A percentile compares a stretch with the other conserved stretches of the same genome.
phyloP scores from a whole-genome alignment of 176 grass and related monocot genomes.

The Guadua angustifolia region DNA sequence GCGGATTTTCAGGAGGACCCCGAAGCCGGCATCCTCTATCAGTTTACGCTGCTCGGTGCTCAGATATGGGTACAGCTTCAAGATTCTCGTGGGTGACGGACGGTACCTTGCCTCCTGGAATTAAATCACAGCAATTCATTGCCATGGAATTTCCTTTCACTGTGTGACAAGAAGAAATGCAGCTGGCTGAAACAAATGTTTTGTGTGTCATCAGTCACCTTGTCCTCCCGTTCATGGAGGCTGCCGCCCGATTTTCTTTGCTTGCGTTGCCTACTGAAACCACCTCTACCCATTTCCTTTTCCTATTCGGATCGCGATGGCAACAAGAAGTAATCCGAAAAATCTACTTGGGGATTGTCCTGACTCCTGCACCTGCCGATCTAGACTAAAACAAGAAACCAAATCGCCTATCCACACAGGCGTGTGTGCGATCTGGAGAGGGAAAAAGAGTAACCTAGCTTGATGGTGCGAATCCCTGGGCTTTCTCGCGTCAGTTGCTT shows the following conservation, averaged over 20 bases:
- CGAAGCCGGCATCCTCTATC: conserved; percentile 31
- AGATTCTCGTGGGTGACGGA: not conserved
- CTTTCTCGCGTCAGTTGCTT: not conserved
- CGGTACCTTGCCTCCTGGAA: not conserved
- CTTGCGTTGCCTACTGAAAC: not conserved
- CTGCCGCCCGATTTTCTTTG: not conserved
- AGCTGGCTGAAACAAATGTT: not conserved
- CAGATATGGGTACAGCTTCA: conserved; percentile 25
- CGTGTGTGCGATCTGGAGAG: not conserved
- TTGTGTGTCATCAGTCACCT: conserved; percentile 5
- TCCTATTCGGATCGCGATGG: not conserved
- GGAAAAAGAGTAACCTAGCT: not conserved
- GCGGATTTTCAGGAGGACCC: not conserved
- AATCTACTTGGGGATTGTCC: not conserved
- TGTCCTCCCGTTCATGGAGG: not conserved
- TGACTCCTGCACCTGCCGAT: not conserved
- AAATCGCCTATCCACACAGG: not conserved
- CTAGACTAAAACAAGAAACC: not conserved
- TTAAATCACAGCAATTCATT: not conserved
- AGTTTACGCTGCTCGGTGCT: conserved; percentile 14
- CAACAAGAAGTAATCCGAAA: conserved; percentile 8
- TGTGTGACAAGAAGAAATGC: conserved; percentile 12
- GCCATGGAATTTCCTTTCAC: not conserved
- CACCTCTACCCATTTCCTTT: conserved; percentile 12
- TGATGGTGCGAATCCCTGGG: not conserved